These are phyloP conservation scores for Pythium biforme DNA, from an alignment of 352 stramenopile species.

Conservation along the genomic window DNA sequence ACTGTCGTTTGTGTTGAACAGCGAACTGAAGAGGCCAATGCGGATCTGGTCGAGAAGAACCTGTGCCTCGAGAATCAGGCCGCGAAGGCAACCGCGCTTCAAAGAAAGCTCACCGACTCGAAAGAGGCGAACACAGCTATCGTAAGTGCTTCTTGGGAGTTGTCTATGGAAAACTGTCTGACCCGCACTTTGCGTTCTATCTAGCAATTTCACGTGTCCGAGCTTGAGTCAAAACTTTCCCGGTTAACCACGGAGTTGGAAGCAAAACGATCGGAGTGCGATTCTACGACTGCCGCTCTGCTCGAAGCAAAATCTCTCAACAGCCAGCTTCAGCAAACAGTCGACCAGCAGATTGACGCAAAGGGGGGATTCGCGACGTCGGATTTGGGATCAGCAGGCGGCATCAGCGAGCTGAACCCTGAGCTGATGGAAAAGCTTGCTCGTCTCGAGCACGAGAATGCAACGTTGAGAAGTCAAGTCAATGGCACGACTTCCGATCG, in stretches of 20 bases:
- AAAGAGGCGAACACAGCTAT: slow-evolving; percentile 64
- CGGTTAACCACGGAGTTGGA: slow-evolving; percentile 35
- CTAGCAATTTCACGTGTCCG: slow-evolving; percentile 64
- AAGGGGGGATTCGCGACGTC: neutral
- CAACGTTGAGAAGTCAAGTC: slow-evolving; percentile 44
- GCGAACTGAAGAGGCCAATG: slow-evolving; percentile 55
- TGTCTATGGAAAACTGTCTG: too few species aligned
- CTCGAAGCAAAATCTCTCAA: slow-evolving; percentile 42
- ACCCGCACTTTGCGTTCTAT: neutral
- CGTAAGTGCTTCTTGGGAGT: slow-evolving; percentile 34
- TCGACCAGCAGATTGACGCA: slow-evolving; percentile 25
- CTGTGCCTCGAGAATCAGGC: slow-evolving; percentile 53
- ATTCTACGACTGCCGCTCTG: slow-evolving; percentile 33
- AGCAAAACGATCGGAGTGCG: slow-evolving; percentile 29
- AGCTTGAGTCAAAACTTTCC: slow-evolving; percentile 44
- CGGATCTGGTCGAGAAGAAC: slow-evolving; percentile 52
- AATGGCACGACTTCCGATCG: slow-evolving; percentile 49
- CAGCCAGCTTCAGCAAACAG: slow-evolving; percentile 49
- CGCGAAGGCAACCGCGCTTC: slow-evolving; percentile 41
- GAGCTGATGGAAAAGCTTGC: slow-evolving; percentile 66
- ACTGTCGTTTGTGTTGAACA: slow-evolving; percentile 14
- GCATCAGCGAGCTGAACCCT: slow-evolving; percentile 66
- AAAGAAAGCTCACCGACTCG: slow-evolving; percentile 64
- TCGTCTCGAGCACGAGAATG: slow-evolving; percentile 60
- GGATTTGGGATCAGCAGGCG: slow-evolving; percentile 16